A percentile compares a stretch with the other conserved stretches of the same genome.
phyloP scores from a whole-genome alignment of 345 rosid genomes.

The Dipteronia dyeriana region DNA sequence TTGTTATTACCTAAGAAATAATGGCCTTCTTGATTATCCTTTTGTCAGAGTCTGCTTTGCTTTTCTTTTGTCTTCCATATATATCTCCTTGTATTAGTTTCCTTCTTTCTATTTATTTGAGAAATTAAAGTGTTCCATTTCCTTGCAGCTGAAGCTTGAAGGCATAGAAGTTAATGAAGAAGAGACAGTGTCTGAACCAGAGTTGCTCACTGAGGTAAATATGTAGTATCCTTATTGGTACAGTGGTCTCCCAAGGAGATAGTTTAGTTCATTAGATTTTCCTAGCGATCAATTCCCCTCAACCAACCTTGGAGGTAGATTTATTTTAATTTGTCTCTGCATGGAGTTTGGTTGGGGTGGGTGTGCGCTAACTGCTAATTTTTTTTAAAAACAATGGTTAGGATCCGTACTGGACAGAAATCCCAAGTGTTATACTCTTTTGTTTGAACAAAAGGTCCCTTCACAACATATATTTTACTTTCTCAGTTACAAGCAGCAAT shows the following conservation, averaged over 20 bases:
- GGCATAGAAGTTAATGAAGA: slow-evolving; percentile 79
- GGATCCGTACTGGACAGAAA: not conserved
- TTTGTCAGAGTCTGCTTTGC: slow-evolving; percentile 1
- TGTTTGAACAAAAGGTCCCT: not conserved
- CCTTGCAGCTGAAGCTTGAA: slow-evolving; percentile 65
- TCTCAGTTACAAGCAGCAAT: not conserved
- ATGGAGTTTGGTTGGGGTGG: too few relatives aligned
- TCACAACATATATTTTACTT: not conserved
- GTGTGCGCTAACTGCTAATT: too few relatives aligned
- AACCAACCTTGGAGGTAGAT: too few relatives aligned
- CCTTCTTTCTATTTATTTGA: slow-evolving; percentile 8
- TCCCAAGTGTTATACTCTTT: not conserved
- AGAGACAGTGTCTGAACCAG: slow-evolving; percentile 79
- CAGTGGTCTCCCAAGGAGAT: not conserved
- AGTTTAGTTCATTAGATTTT: not conserved
- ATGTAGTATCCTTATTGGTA: not conserved
- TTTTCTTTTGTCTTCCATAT: not conserved
- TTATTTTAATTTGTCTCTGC: too few relatives aligned
- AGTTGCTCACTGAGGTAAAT: slow-evolving; percentile 71
- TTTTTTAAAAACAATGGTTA: too few relatives aligned
- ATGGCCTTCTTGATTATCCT: slow-evolving; percentile 3
- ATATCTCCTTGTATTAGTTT: not conserved
- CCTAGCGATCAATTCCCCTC: too few relatives aligned
- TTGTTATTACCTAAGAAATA: not conserved
- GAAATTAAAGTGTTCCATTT: slow-evolving; percentile 2